Evolutionary conservation across 73 alveolate genomes (phyloP).

Genomic region (Paramecium sexaurelia): DNA sequence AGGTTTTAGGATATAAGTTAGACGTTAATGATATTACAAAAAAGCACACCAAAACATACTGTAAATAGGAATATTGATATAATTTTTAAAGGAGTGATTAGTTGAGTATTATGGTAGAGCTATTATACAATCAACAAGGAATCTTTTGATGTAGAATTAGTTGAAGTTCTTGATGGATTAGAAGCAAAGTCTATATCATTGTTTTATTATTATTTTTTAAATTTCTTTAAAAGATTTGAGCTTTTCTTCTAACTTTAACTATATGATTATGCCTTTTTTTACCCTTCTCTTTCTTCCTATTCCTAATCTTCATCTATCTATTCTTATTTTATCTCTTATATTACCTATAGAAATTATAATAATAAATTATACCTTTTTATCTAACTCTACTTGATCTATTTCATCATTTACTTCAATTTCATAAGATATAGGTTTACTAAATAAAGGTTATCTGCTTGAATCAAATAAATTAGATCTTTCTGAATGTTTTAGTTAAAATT

Average conservation of each 20-base stretch:
- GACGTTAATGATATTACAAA: not conserved
- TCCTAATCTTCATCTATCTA: not conserved
- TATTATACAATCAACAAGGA: not conserved
- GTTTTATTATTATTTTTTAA: not conserved
- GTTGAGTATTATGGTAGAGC: not conserved
- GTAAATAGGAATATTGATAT: not conserved
- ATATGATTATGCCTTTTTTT: not conserved
- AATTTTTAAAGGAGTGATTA: not conserved
- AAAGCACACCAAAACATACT: not conserved
- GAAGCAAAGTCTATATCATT: not conserved
- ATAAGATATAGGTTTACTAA: not conserved
- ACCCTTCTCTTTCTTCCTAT: not conserved
- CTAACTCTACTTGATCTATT: not conserved
- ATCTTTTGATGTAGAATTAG: conserved; percentile 32
- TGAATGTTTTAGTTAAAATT: not conserved
- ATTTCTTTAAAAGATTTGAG: not conserved
- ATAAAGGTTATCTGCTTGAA: not conserved
- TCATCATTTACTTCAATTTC: not conserved
- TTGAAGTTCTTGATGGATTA: not conserved
- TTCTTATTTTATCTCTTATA: not conserved
- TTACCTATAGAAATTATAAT: not conserved
- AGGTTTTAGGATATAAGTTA: not conserved
- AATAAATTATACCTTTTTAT: not conserved
- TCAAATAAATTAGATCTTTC: not conserved
- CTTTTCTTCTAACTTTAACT: not conserved